These are phyloP conservation scores for Floccularia luteovirens DNA, from an alignment of 768 basidiomycete species.

Conservation along the genomic window DNA sequence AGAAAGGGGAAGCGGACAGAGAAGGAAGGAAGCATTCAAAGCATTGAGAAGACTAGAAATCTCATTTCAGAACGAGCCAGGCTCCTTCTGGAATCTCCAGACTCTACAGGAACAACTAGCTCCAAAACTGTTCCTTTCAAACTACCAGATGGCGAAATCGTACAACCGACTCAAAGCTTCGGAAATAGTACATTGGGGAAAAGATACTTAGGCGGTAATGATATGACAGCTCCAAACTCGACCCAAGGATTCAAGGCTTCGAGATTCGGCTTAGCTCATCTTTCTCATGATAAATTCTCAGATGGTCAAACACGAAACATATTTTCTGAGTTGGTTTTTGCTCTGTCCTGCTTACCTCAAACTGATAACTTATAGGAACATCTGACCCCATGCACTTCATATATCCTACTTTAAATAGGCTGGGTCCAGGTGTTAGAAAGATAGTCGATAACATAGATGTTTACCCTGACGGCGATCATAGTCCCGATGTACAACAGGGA, in stretches of 20 bases:
- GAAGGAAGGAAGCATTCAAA: slow-evolving; percentile 34
- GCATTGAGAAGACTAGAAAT: slow-evolving; percentile 37
- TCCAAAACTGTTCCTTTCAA: not conserved
- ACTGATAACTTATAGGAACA: too few species aligned
- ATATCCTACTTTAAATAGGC: too few species aligned
- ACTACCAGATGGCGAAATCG: not conserved
- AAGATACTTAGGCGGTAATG: not conserved
- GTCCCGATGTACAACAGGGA: too few species aligned
- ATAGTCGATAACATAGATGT: too few species aligned
- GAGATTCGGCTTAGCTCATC: slow-evolving; percentile 13
- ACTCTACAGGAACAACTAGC: not conserved
- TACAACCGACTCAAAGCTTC: slow-evolving; percentile 27
- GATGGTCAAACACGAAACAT: too few species aligned
- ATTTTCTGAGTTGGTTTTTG: too few species aligned
- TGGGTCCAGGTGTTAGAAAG: too few species aligned
- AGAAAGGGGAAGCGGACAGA: slow-evolving; percentile 33
- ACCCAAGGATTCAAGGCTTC: slow-evolving; percentile 24
- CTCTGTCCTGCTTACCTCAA: too few species aligned
- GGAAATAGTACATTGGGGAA: slow-evolving; percentile 25
- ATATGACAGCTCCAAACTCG: not conserved
- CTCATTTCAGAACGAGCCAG: slow-evolving; percentile 30
- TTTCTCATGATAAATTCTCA: too few species aligned
- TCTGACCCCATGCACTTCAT: too few species aligned
- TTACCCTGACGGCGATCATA: too few species aligned
- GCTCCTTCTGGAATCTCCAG: slow-evolving; percentile 14